These are phyloP conservation scores for Candida mattraensis DNA, from an alignment of 805 yeast genomes.

Conservation along the genomic window DNA sequence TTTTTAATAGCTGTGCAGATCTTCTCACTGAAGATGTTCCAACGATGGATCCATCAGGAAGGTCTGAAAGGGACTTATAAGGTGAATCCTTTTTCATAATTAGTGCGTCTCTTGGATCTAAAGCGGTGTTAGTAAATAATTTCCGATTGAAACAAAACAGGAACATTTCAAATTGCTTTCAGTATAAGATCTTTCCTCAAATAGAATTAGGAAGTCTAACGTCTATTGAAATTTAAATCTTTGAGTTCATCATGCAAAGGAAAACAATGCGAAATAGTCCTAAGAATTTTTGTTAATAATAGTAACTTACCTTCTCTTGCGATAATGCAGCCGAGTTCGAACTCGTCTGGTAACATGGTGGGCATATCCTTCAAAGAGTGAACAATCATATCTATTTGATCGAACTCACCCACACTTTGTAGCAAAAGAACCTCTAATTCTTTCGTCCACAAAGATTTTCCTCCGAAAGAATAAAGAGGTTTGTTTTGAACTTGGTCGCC, in stretches of 20 bases:
- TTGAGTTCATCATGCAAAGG: slow-evolving; percentile 29
- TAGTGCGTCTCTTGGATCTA: slow-evolving; percentile 90
- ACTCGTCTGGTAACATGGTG: slow-evolving; percentile 84
- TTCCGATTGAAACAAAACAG: too few species aligned
- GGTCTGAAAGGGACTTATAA: slow-evolving; percentile 63
- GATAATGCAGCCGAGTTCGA: slow-evolving; percentile 83
- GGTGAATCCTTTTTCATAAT: slow-evolving; percentile 68
- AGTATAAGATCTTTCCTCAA: slow-evolving; percentile 31
- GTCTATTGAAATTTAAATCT: slow-evolving; percentile 30
- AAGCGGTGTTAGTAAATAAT: slow-evolving; percentile 12
- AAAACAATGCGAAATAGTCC: slow-evolving; percentile 2
- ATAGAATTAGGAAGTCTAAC: slow-evolving; percentile 39
- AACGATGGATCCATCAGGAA: slow-evolving; percentile 83
- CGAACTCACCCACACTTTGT: slow-evolving; percentile 58
- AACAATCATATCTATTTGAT: slow-evolving; percentile 82
- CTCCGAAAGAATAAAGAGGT: slow-evolving; percentile 93
- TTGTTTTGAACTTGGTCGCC: slow-evolving; percentile 86
- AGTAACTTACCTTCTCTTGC: slow-evolving; percentile 57
- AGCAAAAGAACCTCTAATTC: slow-evolving; percentile 83
- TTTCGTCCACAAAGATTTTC: slow-evolving; percentile 94
- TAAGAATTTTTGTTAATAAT: not conserved
- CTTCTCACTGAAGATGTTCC: slow-evolving; percentile 96
- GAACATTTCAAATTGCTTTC: slow-evolving; percentile 10
- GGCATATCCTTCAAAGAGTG: slow-evolving; percentile 94
- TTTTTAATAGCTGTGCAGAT: slow-evolving; percentile 82